Evolutionary conservation across 176 grass and related monocot genomes (phyloP).

Genomic region (Triticum monococcum): DNA sequence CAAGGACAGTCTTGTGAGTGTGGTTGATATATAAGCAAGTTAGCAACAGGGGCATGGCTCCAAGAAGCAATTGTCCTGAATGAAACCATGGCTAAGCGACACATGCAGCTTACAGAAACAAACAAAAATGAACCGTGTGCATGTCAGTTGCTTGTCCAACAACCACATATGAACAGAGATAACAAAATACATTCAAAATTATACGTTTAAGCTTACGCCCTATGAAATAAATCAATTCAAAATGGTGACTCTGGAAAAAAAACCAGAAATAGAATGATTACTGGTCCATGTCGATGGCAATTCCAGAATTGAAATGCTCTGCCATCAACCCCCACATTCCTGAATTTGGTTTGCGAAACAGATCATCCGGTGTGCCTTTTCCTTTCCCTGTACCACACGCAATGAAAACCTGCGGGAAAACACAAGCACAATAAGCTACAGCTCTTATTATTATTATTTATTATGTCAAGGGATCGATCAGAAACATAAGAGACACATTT

Average conservation of each 20-base stretch:
- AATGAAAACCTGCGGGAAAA: slow-evolving; percentile 71
- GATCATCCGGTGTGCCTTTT: slow-evolving; percentile 56
- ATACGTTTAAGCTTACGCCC: background rate
- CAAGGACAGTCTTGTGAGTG: background rate
- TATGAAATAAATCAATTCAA: background rate
- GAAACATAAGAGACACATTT: background rate
- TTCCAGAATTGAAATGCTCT: slow-evolving; percentile 83
- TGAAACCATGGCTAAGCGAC: background rate
- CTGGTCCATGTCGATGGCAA: slow-evolving; percentile 69
- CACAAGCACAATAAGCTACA: slow-evolving; percentile 16
- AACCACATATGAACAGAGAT: background rate
- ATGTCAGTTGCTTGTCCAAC: background rate
- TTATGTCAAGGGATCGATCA: background rate
- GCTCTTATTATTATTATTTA: background rate
- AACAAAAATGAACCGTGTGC: background rate
- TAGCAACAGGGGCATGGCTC: background rate
- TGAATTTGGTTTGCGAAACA: slow-evolving; percentile 76
- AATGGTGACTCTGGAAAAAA: background rate
- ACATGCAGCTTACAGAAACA: background rate
- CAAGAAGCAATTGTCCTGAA: slow-evolving; percentile 3
- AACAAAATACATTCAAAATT: background rate
- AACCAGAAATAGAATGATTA: slow-evolving; percentile 28
- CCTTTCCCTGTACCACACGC: slow-evolving; percentile 69
- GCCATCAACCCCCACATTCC: slow-evolving; percentile 86
- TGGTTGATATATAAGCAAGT: background rate